Evolutionary conservation across 345 rosid genomes (phyloP), one percentile per base, ranked within the genome.

Genomic region (Ceriops zippeliana): DNA sequence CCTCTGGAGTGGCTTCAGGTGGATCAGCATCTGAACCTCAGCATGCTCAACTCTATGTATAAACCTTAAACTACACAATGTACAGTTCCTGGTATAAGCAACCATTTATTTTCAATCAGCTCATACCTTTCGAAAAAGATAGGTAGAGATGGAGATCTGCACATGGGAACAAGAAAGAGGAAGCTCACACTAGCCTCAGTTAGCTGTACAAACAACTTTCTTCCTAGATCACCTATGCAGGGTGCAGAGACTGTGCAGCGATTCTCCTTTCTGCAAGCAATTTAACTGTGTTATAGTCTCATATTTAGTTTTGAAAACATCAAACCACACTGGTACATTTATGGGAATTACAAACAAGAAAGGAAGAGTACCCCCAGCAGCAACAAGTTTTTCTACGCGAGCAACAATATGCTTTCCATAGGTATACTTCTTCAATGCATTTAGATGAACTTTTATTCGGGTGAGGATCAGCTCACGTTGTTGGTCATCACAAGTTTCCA

Each of bases 391-490:
- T 83, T 90, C 96, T 72, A 90, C 90, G 52, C 96, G 96, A 0
- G 90, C 93, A 72, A 88, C 96, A 19, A 90, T 90, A 69, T 90
- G 96, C 79, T 90, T 88, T 65, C 96, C 96, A 0, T 90, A 90
- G 3, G 96, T 88, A 83, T 86, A 90, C 75, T 88, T 90, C 86
- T 90, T 90, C 81, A 90, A 75, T 30, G 93, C 92, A 63, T 78
- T 90, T 66, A 90, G 70, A 71, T 90, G 96, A 71, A 88, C 87
- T 75, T 85, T 90, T 42, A 90, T 85, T 22, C 96, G 88, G 1
- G 86, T 73, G 62, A 87, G 89, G 69, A 90, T 85, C 72, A 87
- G 73, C 77, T 86, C 96, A 0, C 87, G 92, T 67, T 87, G 89
- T 28, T 85, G 88, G 69, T 88, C 96, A 42, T 88, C 89, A 53